Evolutionary conservation across 495 filamentous ascomycete genomes (phyloP).

Genomic region (Bacidia gigantensis): DNA sequence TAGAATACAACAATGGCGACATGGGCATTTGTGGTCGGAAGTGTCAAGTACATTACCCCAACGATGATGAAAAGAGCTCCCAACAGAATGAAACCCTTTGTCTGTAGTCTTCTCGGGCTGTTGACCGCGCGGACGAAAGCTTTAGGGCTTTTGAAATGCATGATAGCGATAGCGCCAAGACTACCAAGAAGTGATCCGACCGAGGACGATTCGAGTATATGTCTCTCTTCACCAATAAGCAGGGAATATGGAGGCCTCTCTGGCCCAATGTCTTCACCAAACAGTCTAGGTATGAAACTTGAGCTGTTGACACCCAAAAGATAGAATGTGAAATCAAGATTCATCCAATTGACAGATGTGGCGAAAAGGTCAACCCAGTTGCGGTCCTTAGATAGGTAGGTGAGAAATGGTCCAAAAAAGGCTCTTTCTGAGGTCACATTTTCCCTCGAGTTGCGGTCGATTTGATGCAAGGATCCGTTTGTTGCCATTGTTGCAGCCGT

Average conservation of each 20-base stretch:
- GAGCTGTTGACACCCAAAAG: conserved; percentile 37
- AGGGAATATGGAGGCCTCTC: conserved; percentile 16
- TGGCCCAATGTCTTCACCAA: conserved; percentile 24
- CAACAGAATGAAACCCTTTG: conserved; percentile 35
- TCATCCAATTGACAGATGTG: conserved; percentile 36
- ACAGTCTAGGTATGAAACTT: conserved; percentile 18
- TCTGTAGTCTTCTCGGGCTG: conserved; percentile 34
- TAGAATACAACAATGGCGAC: conserved; percentile 41
- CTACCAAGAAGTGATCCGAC: conserved; percentile 35
- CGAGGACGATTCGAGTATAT: conserved; percentile 22
- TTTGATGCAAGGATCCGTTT: conserved; percentile 8
- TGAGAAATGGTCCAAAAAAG: background rate
- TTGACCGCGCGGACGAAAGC: conserved; percentile 28
- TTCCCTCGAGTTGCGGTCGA: no score
- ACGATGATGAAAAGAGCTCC: conserved; percentile 36
- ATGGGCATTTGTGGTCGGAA: conserved; percentile 24
- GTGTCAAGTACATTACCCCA: conserved; percentile 33
- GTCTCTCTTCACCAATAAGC: conserved; percentile 23
- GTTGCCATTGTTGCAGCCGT: conserved; percentile 32
- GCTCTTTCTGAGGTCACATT: no score
- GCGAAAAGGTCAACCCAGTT: conserved; percentile 39
- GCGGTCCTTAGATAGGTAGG: conserved; percentile 35
- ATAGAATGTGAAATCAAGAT: conserved; percentile 45
- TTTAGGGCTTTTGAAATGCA: background rate
- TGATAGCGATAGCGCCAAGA: conserved; percentile 25